Conservation (phyloP, 352 stramenopile genomes). For the Thalassiosira oceanica region DNA sequence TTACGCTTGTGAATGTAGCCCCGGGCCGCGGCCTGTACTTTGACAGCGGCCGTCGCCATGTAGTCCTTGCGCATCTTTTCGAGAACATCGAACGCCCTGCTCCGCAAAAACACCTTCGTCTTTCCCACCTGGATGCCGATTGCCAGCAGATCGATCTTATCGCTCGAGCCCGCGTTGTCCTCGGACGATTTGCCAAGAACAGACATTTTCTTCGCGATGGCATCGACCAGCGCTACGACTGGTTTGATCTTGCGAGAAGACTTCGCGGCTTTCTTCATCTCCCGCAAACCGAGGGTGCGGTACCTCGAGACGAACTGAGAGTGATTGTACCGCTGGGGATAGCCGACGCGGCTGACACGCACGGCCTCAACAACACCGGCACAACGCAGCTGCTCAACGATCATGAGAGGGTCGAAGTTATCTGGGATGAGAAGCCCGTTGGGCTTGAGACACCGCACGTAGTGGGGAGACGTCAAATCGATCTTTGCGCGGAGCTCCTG, state of each 20-base stretch:
- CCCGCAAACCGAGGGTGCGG: constrained; percentile 20
- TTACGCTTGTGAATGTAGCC: constrained; percentile 7
- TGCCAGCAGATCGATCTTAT: constrained; percentile 15
- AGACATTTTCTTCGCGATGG: constrained; percentile 12
- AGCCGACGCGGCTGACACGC: constrained; percentile 91
- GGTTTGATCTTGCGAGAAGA: constrained; percentile 30
- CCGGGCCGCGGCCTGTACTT: constrained; percentile 58
- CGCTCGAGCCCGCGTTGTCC: background rate
- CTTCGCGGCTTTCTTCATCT: constrained; percentile 14
- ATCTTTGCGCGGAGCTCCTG: constrained; percentile 88
- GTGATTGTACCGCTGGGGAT: constrained; percentile 92
- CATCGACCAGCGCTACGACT: constrained; percentile 23
- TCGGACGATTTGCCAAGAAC: background rate
- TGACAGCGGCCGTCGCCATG: constrained; percentile 51
- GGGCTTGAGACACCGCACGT: constrained; percentile 96
- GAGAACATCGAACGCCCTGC: constrained; percentile 69
- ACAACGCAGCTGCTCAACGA: constrained; percentile 92
- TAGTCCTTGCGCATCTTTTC: constrained; percentile 63
- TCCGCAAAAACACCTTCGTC: constrained; percentile 82
- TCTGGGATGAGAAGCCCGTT: constrained; percentile 89
- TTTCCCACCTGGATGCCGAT: constrained; percentile 84
- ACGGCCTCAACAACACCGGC: constrained; percentile 95
- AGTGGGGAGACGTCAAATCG: constrained; percentile 91
- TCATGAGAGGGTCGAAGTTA: constrained; percentile 85
- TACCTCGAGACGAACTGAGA: constrained; percentile 86